Base-by-base conservation (phyloP, 257 asterid genomes). In the Plectranthus barbatus region DNA sequence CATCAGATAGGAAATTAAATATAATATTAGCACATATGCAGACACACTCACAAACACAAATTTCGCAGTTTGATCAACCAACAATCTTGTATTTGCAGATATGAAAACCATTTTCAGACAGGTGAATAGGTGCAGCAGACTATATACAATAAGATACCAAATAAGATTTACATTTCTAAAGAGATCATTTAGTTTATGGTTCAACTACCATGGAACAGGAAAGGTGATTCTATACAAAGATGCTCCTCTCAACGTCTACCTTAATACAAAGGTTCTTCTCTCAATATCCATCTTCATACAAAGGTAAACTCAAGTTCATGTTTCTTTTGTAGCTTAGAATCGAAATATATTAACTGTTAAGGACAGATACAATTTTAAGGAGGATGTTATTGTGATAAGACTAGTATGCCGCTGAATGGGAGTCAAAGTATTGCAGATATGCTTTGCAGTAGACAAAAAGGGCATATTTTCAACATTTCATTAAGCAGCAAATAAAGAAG, bases 231-330 rank as follows among this genome's bases (percentile, higher is more conserved):
- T n/a, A n/a, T n/a, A n/a, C n/a, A n/a, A 57, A 4, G 50, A 26
- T n/a, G 36, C 17, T 26, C 5, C 31, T 26, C 3, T 5, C 31
- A 26, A 26, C 5, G 5, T 1, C 31, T 5, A 26, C 5, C 31
- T 26, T 26, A 2, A 26, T 26, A 5, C 31, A 31, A 31, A 7
- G 36, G 36, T 31, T 4, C 36, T 51, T 71, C 56, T 17, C 24
- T 17, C 42, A 19, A 17, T 49, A 70, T 62, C 62, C 44, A 41
- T 19, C 72, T 50, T 49, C 56, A 34, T 45, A 50, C 72, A 60
- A 60, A 50, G 58, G 60, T 52, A 49, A 51, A 21, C 23, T 23
- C 41, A 8, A 60, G 15, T 45, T 52, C 45, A 66, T 15, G 14
- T 36, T 17, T 23, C 15, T 18, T 56, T 65, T 61, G 24, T 18